Base-by-base conservation (phyloP, 176 grass and related monocot species). In the Guadua angustifolia region DNA sequence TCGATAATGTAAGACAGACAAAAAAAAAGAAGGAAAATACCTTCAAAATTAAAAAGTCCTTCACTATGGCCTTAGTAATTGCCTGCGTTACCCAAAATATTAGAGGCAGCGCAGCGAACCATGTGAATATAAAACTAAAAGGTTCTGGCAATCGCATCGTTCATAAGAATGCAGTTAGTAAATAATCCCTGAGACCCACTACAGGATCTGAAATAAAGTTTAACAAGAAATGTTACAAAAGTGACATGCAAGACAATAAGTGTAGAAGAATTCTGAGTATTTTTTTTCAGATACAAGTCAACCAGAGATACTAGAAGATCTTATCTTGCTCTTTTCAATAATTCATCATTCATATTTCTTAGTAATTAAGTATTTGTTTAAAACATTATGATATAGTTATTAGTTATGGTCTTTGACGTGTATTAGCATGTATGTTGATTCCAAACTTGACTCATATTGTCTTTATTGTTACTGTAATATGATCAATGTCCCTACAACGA, bases 81-180 rank as follows among this genome's bases (percentile, higher is more conserved):
- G 80, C 32, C 35, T 86, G 85, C 72, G 95, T 82, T 85, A 92
- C 40, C 88, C 72, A 92, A 87, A 97, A 93, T 75, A 97, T 94
- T 42, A 94, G 73, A 68, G 95, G 95, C 60, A 97, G 82, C 75
- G 95, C 95, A 79, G 95, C 90, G 65, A 97, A 94, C 95, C 92
- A 97, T 73, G 90, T 97, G 81, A 97, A 97, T 78, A 97, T 92
- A 86, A 97, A 97, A 89, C 95, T 89, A 84, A 86, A 94, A 65
- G 92, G 95, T 89, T 97, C 95, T 62, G 92, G 95, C 88, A 97
- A 84, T 92, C 94, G 90, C 85, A 82, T 87, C 46, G 82, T 66
- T 66, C n/a, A 91, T 49, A 74, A 80, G 42, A 75, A 32, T 17
- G 14, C 22, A 53, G 74, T 85, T 67, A 81, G 29, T 38, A 53